Base-by-base conservation (phyloP, 1,139 yeast species). In the Kodamaea sp. region DNA sequence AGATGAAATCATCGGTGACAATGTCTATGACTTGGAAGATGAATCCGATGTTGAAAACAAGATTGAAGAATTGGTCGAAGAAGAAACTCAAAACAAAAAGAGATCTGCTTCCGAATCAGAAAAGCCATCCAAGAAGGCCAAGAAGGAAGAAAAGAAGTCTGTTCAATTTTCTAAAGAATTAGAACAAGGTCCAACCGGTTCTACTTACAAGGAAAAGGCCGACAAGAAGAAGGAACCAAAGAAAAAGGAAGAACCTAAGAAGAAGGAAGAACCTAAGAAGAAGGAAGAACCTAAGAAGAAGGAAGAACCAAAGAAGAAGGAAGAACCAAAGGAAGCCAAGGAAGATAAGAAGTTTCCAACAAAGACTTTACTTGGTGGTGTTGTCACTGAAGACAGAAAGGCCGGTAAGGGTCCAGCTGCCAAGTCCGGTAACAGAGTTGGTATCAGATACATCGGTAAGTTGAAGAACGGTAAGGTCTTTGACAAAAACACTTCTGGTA, bases 391-490 rank as follows among this genome's bases (percentile, higher is more conserved):
- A 75, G 98, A 94, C 73, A 84, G 95, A 69, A 82, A 84, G 50
- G 65, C 75, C 43, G 98, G 98, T 57, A 77, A 80, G 46, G 99
- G 98, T 43, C 81, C 87, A 55, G 72, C 76, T 47, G 96, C 95
- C 62, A 90, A 89, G 75, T 75, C 79, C 53, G 95, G 96, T 50
- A 79, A 86, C 70, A 88, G 79, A 65, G 96, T 92, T 52, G 95
- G 96, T 61, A 90, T 92, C 67, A 84, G 98, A 75, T 94, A 92
- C 79, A 86, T 92, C 57, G 99, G 98, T 60, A 92, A 92, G 73
- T 82, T 92, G 64, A 84, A 85, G 73, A 89, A 89, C 72, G 98
- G 97, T 53, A 87, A 86, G 65, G 92, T 86, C 35, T 92, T 92
- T 57, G 99, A 92, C 76, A 89, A 92, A 68, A 92, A 92, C 80